Percentiles rank a stretch among this genome's conserved stretches.
Evolutionary conservation across 257 asterid genomes (phyloP).

Genomic region (Catharanthus roseus): DNA sequence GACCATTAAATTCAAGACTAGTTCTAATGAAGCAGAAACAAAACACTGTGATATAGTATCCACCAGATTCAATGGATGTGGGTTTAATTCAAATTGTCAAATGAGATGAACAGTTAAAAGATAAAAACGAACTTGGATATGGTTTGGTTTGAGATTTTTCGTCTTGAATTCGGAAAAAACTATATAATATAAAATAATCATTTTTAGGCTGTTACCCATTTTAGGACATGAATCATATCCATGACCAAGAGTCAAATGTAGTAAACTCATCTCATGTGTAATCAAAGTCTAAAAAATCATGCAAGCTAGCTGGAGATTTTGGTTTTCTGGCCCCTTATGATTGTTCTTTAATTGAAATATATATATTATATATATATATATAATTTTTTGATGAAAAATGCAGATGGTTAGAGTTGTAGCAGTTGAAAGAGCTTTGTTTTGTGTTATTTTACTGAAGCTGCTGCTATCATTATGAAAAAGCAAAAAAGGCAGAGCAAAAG

Average conservation of each 20-base stretch:
- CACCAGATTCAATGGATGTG: neutral
- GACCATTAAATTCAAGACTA: too few relatives aligned
- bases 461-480: constrained; percentile 35
- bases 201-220: neutral
- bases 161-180: too few relatives aligned
- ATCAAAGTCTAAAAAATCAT: neutral
- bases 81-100: neutral
- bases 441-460: constrained; percentile 37
- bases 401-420: constrained; percentile 58
- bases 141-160: too few relatives aligned
- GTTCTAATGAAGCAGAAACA: neutral
- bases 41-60: too few relatives aligned
- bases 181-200: too few relatives aligned
- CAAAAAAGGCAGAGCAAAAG: constrained; percentile 15
- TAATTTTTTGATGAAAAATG: constrained; percentile 21
- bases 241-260: neutral
- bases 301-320: neutral
- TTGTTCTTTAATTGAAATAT: neutral
- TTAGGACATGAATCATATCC: neutral
- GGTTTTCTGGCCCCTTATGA: neutral
- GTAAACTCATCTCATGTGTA: neutral
- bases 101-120: neutral
- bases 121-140: too few relatives aligned
- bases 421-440: constrained; percentile 36
- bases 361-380: too few relatives aligned